phyloP scores from a whole-genome alignment of 2,329 filamentous ascomycete species.

The Tolypocladium endophyticum region DNA sequence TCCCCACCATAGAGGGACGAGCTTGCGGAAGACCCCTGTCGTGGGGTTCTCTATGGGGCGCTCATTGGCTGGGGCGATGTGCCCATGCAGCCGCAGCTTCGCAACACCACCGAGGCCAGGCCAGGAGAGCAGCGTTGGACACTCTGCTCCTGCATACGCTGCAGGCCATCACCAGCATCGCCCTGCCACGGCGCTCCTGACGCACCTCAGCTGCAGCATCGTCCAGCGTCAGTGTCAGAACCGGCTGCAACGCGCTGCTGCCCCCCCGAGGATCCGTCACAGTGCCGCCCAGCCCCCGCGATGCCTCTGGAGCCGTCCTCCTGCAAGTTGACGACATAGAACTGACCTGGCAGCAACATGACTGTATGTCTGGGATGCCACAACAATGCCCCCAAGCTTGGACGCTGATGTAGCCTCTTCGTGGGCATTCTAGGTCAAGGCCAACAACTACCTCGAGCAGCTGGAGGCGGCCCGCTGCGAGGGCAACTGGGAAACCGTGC shows the following conservation, averaged over 20 bases:
- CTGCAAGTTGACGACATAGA: slow-evolving; percentile 2
- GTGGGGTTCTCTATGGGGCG: slow-evolving; percentile 8
- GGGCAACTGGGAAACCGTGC: slow-evolving; percentile 75
- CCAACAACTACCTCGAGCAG: slow-evolving; percentile 66
- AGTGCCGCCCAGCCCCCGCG: slow-evolving; percentile 1
- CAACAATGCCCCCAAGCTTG: neutral
- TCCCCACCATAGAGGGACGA: neutral
- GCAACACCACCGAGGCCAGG: neutral
- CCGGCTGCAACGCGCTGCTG: neutral
- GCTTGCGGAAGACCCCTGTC: slow-evolving; percentile 2
- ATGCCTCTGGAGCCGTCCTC: slow-evolving; percentile 11
- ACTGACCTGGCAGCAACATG: slow-evolving; percentile 23
- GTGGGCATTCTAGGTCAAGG: slow-evolving; percentile 50
- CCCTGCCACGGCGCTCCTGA: neutral
- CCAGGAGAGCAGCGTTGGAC: neutral
- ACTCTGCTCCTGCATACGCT: neutral
- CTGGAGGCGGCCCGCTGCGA: slow-evolving; percentile 83
- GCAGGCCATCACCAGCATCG: neutral
- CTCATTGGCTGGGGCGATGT: slow-evolving; percentile 14
- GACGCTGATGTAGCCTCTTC: slow-evolving; percentile 10
- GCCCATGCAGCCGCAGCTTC: neutral
- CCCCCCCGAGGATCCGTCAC: neutral
- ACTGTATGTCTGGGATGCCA: slow-evolving; percentile 18
- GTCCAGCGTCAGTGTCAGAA: neutral
- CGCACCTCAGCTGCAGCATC: neutral